Evolutionary conservation across 106 monocot species (phyloP).

Genomic region (Narthecium ossifragum): DNA sequence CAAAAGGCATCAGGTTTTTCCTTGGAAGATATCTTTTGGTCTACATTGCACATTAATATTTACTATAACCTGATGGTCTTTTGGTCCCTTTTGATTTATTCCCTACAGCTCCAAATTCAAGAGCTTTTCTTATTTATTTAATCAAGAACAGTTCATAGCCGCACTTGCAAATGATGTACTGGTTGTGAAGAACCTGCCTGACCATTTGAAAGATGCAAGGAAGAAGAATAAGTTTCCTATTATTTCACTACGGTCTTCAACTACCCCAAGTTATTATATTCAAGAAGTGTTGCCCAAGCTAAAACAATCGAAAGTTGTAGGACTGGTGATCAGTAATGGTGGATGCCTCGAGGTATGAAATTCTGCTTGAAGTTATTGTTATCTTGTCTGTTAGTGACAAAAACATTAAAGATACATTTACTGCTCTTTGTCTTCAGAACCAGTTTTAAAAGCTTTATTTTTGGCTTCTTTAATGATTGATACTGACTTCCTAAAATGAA

Average conservation of each 20-base stretch:
- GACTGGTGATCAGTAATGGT: conserved; percentile 58
- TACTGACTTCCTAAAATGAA: too few species aligned
- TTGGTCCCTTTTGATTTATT: conserved; percentile 6
- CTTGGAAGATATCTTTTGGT: background rate
- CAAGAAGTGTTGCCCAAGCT: conserved; percentile 69
- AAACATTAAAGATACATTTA: too few species aligned
- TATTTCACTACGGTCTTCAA: conserved; percentile 42
- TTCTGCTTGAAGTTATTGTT: too few species aligned
- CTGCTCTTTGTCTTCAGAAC: too few species aligned
- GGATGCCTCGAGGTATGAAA: conserved; percentile 81
- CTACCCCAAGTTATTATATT: conserved; percentile 55
- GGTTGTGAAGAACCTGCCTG: conserved; percentile 67
- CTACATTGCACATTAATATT: background rate
- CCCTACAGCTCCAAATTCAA: conserved; percentile 68
- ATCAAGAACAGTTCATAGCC: conserved; percentile 81
- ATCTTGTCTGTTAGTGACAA: too few species aligned
- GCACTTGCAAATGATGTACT: conserved; percentile 72
- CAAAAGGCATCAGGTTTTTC: conserved; percentile 73
- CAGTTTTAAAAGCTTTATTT: too few species aligned
- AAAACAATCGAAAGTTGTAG: conserved; percentile 67
- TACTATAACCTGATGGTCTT: background rate
- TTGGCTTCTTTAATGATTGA: too few species aligned
- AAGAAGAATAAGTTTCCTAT: conserved; percentile 69
- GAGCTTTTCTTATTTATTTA: conserved; percentile 87
- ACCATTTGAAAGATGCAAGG: conserved; percentile 55